These are phyloP conservation scores for Wickerhamiella kazuoi DNA, from an alignment of 805 yeast genomes.

Conservation along the genomic window DNA sequence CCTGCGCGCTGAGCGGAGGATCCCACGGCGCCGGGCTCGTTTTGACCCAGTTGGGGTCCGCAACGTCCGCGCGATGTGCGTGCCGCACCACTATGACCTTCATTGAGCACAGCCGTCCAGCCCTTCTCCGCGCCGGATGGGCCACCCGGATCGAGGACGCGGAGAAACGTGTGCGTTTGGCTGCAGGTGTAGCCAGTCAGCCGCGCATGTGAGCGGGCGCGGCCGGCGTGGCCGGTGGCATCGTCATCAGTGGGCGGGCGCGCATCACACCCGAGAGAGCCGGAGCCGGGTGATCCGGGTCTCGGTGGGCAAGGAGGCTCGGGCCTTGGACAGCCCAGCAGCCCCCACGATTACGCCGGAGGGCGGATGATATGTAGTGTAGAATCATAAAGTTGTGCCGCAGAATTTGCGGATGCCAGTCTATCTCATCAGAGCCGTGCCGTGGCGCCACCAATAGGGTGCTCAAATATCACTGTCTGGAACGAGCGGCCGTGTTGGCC, in stretches of 20 bases:
- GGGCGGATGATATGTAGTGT: not conserved
- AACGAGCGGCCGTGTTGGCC: not conserved
- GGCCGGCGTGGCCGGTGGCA: not conserved
- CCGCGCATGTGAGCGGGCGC: too few species aligned
- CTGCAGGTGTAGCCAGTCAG: not conserved
- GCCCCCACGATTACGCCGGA: not conserved
- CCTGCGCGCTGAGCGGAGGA: conserved; percentile 19
- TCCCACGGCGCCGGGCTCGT: conserved; percentile 23
- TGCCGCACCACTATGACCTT: conserved; percentile 20
- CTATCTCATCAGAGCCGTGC: not conserved
- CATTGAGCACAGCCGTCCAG: conserved; percentile 2
- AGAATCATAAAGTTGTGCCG: too few species aligned
- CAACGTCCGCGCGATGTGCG: conserved; percentile 20
- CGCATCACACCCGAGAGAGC: not conserved
- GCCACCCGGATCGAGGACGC: not conserved
- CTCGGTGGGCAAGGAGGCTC: not conserved
- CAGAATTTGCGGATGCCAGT: too few species aligned
- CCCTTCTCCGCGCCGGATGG: not conserved
- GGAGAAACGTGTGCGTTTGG: not conserved
- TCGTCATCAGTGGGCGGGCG: not conserved
- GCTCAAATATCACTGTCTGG: not conserved
- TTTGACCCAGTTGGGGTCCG: conserved; percentile 18
- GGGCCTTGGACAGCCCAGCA: not conserved
- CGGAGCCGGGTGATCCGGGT: not conserved
- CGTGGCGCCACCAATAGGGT: not conserved